phyloP scores from a whole-genome alignment of 192 early-diverging fungal genomes.

The Mortierella alpina region DNA sequence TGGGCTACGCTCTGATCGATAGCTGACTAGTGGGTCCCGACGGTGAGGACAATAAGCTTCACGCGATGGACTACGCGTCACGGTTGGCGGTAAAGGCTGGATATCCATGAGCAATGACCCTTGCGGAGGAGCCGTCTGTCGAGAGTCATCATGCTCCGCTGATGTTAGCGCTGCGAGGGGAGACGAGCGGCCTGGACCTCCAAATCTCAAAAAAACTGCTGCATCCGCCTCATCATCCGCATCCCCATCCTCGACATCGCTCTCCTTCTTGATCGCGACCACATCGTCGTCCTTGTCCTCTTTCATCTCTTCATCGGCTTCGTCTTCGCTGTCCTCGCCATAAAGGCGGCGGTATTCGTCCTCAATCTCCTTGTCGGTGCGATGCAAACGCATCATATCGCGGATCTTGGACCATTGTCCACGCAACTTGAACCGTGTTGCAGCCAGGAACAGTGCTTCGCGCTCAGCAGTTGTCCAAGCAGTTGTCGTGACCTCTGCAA shows the following conservation, averaged over 20 bases:
- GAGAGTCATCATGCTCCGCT: background rate
- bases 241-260: conserved; percentile 21
- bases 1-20: background rate
- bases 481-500: conserved; percentile 2
- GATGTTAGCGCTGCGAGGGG: background rate
- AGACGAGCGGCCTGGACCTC: background rate
- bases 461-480: conserved; percentile 35
- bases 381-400: conserved; percentile 29
- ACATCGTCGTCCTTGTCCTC: background rate
- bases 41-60: too few species aligned
- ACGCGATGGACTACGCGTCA: background rate
- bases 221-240: conserved; percentile 35
- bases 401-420: conserved; percentile 49
- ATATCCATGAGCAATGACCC: conserved; percentile 15
- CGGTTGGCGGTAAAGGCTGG: background rate
- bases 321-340: conserved; percentile 15
- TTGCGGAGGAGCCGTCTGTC: background rate
- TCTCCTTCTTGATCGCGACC: conserved; percentile 12
- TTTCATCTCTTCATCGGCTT: background rate
- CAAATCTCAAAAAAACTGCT: conserved; percentile 14
- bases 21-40: too few species aligned
- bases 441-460: conserved; percentile 31
- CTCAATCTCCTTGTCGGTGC: conserved; percentile 39
- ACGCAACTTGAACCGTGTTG: conserved; percentile 16
- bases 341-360: conserved; percentile 34